Evolutionary conservation across 371 early-diverging fungal genomes (phyloP), one percentile per base, ranked within the genome.

Genomic region (Syncephalastrum contaminatum): DNA sequence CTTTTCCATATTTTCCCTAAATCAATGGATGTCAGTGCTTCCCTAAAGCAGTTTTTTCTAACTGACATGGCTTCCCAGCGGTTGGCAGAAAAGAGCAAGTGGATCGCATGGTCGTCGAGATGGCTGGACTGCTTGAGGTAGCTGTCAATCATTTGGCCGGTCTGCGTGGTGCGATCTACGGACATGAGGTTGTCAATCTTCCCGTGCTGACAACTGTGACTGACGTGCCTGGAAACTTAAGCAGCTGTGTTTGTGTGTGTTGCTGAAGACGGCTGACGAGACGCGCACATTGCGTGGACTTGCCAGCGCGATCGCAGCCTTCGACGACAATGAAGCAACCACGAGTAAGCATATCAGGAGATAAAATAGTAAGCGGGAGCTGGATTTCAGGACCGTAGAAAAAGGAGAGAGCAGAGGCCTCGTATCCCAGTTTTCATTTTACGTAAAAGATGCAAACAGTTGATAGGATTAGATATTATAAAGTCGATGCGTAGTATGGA

Each of bases 271-370:
- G 67, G 3, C 81, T 67, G 4, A 84, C 81, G 19, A 98, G 81
- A 22, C 69, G 75, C 43, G 73, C 73, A 59, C 88, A 83, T 73
- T 99, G 94, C 0, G 98, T 97, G 22, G 94, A 88, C 73, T 99
- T 99, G 43, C 99, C 99, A 45, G 91, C 84, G 46, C 96, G 84
- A 80, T 99, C 99, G 54, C 94, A 87, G 43, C 99, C 99, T 76
- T 99, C 99, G 30, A 98, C 67, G n/a, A 94, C 92, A 56, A 99
- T 91, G 57, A 99, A 88, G 18, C 90, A 84, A 39, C 99, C 99
- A 27, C 99, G 81, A 41, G 25, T 10, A 30, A 12, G 16, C 19
- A 19, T 48, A 56, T 50, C 16, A 25, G 30, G 50, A 0, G 69
- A 3, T 12, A 30, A 30, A 12, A 30, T 30, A 12, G 36, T 30